phyloP scores from a whole-genome alignment of 768 basidiomycete species.

The Boletus sensibilis region DNA sequence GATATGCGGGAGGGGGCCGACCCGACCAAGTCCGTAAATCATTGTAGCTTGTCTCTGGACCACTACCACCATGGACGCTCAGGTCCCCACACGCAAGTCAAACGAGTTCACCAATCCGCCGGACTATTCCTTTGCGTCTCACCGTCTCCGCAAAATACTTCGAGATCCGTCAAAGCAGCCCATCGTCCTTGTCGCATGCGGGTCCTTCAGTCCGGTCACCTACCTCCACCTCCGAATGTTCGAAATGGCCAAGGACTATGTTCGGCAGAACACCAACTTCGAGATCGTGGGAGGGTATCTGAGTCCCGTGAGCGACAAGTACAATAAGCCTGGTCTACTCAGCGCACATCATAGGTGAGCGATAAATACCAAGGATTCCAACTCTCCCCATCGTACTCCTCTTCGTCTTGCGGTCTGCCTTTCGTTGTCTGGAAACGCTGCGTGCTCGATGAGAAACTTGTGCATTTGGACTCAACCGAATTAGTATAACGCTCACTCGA shows the following conservation, averaged over 20 bases:
- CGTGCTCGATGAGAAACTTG: conserved; percentile 1
- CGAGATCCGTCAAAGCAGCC: conserved; percentile 71
- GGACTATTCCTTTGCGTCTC: conserved; percentile 64
- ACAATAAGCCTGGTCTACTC: conserved; percentile 94
- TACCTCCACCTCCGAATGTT: conserved; percentile 99
- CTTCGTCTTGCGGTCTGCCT: not conserved
- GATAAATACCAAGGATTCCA: not conserved
- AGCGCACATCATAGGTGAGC: conserved; percentile 86
- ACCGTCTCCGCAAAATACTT: conserved; percentile 59
- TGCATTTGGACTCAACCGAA: conserved; percentile 4
- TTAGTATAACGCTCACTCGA: conserved; percentile 8
- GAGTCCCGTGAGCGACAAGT: conserved; percentile 92
- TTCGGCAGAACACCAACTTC: conserved; percentile 86
- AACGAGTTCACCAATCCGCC: conserved; percentile 57
- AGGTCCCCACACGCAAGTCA: conserved; percentile 20
- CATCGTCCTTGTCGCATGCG: conserved; percentile 94
- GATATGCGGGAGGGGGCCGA: not conserved
- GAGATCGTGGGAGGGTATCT: conserved; percentile 96
- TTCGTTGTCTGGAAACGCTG: not conserved
- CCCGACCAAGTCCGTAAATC: conserved; percentile 8
- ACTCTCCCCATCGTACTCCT: not conserved
- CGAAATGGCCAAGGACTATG: conserved; percentile 98
- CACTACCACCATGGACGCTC: conserved; percentile 27
- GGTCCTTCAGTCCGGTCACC: conserved; percentile 97
- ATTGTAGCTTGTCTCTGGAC: conserved; percentile 9